Percentiles rank a stretch among this genome's conserved stretches.
phyloP scores from a whole-genome alignment of 1,284 basidiomycete genomes.

The Afroboletus lepidellus region DNA sequence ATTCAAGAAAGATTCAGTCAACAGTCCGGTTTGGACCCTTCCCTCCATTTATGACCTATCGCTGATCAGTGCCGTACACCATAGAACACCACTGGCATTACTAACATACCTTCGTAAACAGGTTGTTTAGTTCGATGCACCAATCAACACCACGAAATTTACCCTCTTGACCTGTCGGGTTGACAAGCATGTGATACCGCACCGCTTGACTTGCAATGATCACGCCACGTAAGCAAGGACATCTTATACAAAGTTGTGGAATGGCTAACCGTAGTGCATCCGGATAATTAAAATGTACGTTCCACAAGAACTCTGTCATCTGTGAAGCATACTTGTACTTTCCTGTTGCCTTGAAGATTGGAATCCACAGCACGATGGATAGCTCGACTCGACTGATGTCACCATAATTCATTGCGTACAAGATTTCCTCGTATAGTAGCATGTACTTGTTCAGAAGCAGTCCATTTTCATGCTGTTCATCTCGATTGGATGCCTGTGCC shows the following conservation, averaged over 20 bases:
- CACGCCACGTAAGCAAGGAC: not conserved
- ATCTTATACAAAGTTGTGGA: no score
- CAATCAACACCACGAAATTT: constrained; percentile 22
- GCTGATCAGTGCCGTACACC: no score
- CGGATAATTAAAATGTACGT: not conserved
- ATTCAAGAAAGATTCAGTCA: constrained; percentile 27
- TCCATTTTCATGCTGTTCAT: not conserved
- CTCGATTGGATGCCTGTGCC: not conserved
- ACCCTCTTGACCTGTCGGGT: constrained; percentile 16
- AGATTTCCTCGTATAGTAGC: not conserved
- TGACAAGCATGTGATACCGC: constrained; percentile 11
- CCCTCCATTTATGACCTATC: constrained; percentile 14
- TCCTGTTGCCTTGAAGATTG: not conserved
- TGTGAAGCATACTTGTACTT: not conserved
- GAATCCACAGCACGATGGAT: not conserved
- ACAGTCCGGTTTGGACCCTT: constrained; percentile 20
- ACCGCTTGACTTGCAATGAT: not conserved
- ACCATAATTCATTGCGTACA: not conserved
- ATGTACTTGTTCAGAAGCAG: not conserved
- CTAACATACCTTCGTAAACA: constrained; percentile 25
- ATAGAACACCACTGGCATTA: no score
- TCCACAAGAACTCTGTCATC: not conserved
- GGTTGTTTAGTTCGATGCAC: constrained; percentile 5
- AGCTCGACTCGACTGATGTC: not conserved
- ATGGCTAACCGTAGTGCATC: not conserved